Evolutionary conservation across 1,284 basidiomycete species (phyloP).

Genomic region (Mycena citricolor): DNA sequence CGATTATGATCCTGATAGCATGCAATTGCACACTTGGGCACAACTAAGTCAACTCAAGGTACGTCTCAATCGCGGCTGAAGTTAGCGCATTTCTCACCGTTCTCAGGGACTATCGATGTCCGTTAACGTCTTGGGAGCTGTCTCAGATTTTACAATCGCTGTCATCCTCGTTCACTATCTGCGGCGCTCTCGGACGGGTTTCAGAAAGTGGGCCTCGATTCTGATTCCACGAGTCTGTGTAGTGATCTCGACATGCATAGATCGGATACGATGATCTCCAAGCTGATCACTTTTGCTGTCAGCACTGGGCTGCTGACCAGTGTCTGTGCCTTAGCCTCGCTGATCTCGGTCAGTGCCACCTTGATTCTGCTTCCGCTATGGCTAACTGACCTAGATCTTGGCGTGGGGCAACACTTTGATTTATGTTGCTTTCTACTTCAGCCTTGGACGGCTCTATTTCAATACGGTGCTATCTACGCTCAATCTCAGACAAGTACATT

Average conservation of each 20-base stretch:
- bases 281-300: conserved; percentile 54
- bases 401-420: conserved; percentile 29
- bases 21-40: conserved; percentile 43
- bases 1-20: conserved; percentile 27
- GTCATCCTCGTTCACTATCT: conserved; percentile 48
- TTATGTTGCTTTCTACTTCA: conserved; percentile 60
- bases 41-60: conserved; percentile 48
- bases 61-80: conserved; percentile 4
- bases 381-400: conserved; percentile 39
- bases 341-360: conserved; percentile 44
- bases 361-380: conserved; percentile 2
- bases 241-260: conserved; percentile 28
- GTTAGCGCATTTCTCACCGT: conserved; percentile 4
- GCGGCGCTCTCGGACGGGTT: conserved; percentile 50
- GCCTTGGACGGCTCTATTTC: conserved; percentile 52
- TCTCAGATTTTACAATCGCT: conserved; percentile 52
- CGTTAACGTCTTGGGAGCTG: conserved; percentile 52
- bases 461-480: conserved; percentile 57
- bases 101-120: conserved; percentile 51
- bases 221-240: conserved; percentile 6
- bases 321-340: conserved; percentile 53
- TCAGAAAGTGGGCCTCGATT: conserved; percentile 41
- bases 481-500: conserved; percentile 45
- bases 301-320: conserved; percentile 57
- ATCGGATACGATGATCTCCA: conserved; percentile 57